A percentile compares a stretch with the other conserved stretches of the same genome.
Evolutionary conservation across 345 rosid genomes (phyloP).

Genomic region (Cardiospermum halicacabum): DNA sequence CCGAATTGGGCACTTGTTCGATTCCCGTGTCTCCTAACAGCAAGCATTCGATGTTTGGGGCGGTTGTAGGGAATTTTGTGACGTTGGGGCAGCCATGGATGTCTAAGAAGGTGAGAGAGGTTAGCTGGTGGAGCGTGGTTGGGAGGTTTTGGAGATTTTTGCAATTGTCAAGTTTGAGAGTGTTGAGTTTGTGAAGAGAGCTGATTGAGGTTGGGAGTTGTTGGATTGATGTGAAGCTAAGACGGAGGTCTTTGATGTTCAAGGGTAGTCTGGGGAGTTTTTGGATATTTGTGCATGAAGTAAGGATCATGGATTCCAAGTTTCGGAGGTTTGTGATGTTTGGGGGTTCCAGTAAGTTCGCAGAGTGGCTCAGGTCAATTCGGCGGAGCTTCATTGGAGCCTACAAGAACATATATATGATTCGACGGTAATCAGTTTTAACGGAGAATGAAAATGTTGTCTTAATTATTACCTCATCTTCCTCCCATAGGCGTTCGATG

Average conservation of each 20-base stretch:
- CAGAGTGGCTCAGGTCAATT: not conserved
- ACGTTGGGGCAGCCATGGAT: conserved; percentile 8
- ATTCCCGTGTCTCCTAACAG: conserved; percentile 7
- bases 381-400: not conserved
- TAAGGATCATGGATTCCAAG: not conserved
- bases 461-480: not conserved
- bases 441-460: not conserved
- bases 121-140: not conserved
- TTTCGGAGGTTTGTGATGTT: not conserved
- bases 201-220: not conserved
- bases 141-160: conserved; percentile 9
- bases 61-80: conserved; percentile 9
- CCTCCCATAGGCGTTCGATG: not conserved
- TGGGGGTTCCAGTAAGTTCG: not conserved
- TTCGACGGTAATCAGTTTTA: too few relatives aligned
- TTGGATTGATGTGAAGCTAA: not conserved
- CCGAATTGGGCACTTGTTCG: conserved; percentile 11
- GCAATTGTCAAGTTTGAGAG: not conserved
- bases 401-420: not conserved
- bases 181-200: not conserved
- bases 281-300: not conserved
- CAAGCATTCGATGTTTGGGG: not conserved
- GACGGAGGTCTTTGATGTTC: not conserved
- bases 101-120: not conserved
- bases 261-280: conserved; percentile 4